Evolutionary conservation across 2,329 filamentous ascomycete species (phyloP).

Genomic region (Cordyceps sp.): DNA sequence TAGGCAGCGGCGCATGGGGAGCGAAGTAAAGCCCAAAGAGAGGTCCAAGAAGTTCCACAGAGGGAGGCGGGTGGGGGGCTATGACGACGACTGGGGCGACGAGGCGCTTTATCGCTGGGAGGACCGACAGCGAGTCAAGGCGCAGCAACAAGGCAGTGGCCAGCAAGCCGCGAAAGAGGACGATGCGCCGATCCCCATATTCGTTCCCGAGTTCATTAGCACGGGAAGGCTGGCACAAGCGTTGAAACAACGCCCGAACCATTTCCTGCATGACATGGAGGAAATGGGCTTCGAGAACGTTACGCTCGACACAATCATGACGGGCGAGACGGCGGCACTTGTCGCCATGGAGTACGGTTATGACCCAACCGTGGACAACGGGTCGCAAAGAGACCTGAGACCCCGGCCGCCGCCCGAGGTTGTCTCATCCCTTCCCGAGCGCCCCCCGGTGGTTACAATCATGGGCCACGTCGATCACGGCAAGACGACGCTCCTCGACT

Average conservation of each 20-base stretch:
- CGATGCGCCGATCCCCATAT: slow-evolving; percentile 40
- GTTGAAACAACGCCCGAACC: slow-evolving; percentile 50
- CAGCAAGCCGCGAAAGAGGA: slow-evolving; percentile 21
- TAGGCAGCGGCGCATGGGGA: not conserved
- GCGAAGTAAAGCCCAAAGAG: not conserved
- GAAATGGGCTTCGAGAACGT: slow-evolving; percentile 84
- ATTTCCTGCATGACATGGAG: slow-evolving; percentile 60
- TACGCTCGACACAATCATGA: slow-evolving; percentile 68
- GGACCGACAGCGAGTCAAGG: slow-evolving; percentile 21
- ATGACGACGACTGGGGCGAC: slow-evolving; percentile 23
- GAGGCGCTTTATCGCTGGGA: slow-evolving; percentile 19
- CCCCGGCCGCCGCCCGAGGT: slow-evolving; percentile 54
- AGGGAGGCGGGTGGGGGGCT: slow-evolving; percentile 5
- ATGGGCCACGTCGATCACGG: slow-evolving; percentile 99
- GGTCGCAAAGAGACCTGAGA: slow-evolving; percentile 51
- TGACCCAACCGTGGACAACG: slow-evolving; percentile 61
- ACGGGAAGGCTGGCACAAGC: slow-evolving; percentile 67
- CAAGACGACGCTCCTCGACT: slow-evolving; percentile 93
- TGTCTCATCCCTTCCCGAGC: slow-evolving; percentile 46
- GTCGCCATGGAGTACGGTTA: slow-evolving; percentile 88
- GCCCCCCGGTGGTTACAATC: slow-evolving; percentile 92
- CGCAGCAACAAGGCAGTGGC: slow-evolving; percentile 23
- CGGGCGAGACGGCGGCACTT: slow-evolving; percentile 76
- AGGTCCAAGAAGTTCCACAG: slow-evolving; percentile 7
- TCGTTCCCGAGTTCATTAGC: slow-evolving; percentile 80